phyloP scores from a whole-genome alignment of 129 eudicot genomes.

The Centella asiatica region DNA sequence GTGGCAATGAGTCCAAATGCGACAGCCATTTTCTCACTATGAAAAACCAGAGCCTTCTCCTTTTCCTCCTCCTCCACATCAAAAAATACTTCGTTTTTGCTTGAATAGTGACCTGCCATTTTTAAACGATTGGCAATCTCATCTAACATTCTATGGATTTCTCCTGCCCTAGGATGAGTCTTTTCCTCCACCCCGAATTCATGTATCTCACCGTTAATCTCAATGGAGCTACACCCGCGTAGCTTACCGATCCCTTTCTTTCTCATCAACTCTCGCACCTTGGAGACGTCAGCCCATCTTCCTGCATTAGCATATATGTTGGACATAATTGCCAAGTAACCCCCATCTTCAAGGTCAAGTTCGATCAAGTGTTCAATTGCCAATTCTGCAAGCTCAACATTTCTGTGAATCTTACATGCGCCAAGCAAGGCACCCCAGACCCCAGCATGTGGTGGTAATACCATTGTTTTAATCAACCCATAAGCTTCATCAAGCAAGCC shows the following conservation, averaged over 20 bases:
- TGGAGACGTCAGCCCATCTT: slow-evolving; percentile 19
- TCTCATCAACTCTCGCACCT: slow-evolving; percentile 24
- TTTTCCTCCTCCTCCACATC: slow-evolving; percentile 33
- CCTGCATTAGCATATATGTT: slow-evolving; percentile 28
- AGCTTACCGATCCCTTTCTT: slow-evolving; percentile 15
- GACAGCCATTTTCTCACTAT: slow-evolving; percentile 34
- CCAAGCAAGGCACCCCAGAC: slow-evolving; percentile 38
- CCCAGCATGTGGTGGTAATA: slow-evolving; percentile 19
- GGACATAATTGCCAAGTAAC: slow-evolving; percentile 22
- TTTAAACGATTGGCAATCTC: slow-evolving; percentile 18
- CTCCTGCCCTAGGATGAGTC: slow-evolving; percentile 8
- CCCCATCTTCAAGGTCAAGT: slow-evolving; percentile 24
- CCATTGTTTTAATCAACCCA: slow-evolving; percentile 19
- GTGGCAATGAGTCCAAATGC: slow-evolving; percentile 31
- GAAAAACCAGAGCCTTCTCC: slow-evolving; percentile 22
- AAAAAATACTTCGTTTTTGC: slow-evolving; percentile 16
- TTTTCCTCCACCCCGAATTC: slow-evolving; percentile 31
- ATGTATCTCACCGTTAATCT: slow-evolving; percentile 24
- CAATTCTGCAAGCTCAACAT: slow-evolving; percentile 24
- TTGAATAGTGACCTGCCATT: slow-evolving; percentile 23
- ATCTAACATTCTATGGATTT: slow-evolving; percentile 15
- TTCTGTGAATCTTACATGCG: slow-evolving; percentile 23
- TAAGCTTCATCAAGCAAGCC: slow-evolving; percentile 31
- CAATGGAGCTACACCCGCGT: slow-evolving; percentile 29
- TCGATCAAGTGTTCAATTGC: slow-evolving; percentile 19